Conservation (phyloP, 1,284 basidiomycete genomes). For the Flammula alnicola region DNA sequence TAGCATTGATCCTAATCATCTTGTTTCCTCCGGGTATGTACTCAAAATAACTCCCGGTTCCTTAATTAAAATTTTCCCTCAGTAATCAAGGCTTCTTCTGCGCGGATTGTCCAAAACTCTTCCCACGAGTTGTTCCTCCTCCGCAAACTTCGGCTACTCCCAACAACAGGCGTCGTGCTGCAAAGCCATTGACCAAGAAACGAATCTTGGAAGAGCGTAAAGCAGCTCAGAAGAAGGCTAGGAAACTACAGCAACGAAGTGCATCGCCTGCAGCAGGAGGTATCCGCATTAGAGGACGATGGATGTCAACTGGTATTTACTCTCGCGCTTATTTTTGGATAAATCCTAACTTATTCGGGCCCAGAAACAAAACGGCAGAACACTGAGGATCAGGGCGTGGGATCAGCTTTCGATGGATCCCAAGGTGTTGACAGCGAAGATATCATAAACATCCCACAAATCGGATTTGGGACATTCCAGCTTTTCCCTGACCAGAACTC, state of each 20-base stretch:
- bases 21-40: slow-evolving; percentile 63
- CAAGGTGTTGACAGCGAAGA: slow-evolving; percentile 72
- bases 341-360: slow-evolving; percentile 6
- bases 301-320: slow-evolving; percentile 55
- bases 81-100: slow-evolving; percentile 67
- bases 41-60: neutral
- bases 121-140: slow-evolving; percentile 41
- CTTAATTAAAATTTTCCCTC: slow-evolving; percentile 7
- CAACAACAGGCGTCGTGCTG: slow-evolving; percentile 34
- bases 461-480: slow-evolving; percentile 63
- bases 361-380: slow-evolving; percentile 51
- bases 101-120: slow-evolving; percentile 58
- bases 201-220: slow-evolving; percentile 51
- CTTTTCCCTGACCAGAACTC: slow-evolving; percentile 69
- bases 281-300: slow-evolving; percentile 62
- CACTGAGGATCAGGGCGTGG: slow-evolving; percentile 37
- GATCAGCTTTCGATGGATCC: slow-evolving; percentile 60
- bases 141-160: slow-evolving; percentile 43
- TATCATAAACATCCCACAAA: slow-evolving; percentile 57
- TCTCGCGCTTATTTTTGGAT: neutral
- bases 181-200: slow-evolving; percentile 46
- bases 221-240: slow-evolving; percentile 42
- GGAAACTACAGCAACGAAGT: slow-evolving; percentile 36
- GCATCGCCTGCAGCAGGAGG: slow-evolving; percentile 35
- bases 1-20: slow-evolving; percentile 62